Conservation (phyloP, 257 asterid genomes). For the Solanum phureja region DNA sequence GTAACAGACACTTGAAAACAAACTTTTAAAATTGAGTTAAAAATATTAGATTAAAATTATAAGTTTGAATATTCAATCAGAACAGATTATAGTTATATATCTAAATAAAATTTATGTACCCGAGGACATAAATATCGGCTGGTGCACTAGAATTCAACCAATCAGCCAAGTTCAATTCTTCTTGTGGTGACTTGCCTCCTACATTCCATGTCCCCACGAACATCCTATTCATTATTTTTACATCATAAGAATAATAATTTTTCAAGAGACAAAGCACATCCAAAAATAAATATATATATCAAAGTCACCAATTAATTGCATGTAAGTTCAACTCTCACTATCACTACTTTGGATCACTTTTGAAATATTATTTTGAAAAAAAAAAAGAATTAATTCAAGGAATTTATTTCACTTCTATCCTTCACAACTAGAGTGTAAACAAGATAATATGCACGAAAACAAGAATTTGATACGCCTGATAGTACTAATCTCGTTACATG, state of each 20-base stretch:
- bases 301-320: not conserved
- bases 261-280: not conserved
- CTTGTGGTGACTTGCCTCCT: too few species aligned
- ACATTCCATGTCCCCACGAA: not conserved
- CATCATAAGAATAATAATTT: not conserved
- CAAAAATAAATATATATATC: not conserved
- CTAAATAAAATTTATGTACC: too few species aligned
- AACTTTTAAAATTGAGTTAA: too few species aligned
- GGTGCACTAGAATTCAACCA: too few species aligned
- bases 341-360: not conserved
- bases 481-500: not conserved
- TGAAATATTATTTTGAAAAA: not conserved
- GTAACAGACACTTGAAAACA: too few species aligned
- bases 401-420: not conserved
- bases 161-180: too few species aligned
- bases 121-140: too few species aligned
- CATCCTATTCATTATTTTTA: constrained; percentile 32
- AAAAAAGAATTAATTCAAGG: not conserved
- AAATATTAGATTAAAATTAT: too few species aligned
- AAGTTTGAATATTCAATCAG: too few species aligned
- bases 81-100: too few species aligned
- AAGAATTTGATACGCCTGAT: not conserved
- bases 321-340: not conserved
- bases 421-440: not conserved
- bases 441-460: not conserved